Percentiles rank a stretch among this genome's conserved stretches.
Evolutionary conservation across 2,329 filamentous ascomycete species (phyloP).

Genomic region (Chaetomium globosum): DNA sequence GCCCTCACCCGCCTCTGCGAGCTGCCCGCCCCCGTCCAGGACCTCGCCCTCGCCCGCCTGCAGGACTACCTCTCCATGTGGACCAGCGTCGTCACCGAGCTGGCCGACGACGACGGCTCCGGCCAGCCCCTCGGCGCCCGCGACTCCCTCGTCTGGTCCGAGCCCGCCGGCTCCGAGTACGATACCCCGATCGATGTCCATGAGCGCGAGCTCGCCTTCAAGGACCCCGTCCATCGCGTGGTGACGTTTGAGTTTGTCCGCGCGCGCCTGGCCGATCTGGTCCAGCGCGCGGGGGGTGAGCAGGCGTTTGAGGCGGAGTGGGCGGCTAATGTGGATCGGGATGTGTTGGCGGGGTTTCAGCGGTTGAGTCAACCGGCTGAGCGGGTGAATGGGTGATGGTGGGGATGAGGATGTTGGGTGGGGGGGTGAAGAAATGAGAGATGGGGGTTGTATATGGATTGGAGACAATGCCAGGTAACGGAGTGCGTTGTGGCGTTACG

Average conservation of each 20-base stretch:
- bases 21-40: slow-evolving; percentile 57
- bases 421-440: not conserved
- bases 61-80: slow-evolving; percentile 77
- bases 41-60: slow-evolving; percentile 61
- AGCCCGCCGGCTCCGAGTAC: slow-evolving; percentile 49
- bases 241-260: slow-evolving; percentile 66
- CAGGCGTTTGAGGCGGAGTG: slow-evolving; percentile 68
- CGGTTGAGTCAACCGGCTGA: slow-evolving; percentile 37
- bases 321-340: slow-evolving; percentile 73
- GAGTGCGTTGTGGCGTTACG: too few species aligned
- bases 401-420: not conserved
- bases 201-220: slow-evolving; percentile 56
- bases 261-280: slow-evolving; percentile 60
- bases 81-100: slow-evolving; percentile 68
- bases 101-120: slow-evolving; percentile 57
- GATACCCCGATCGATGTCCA: slow-evolving; percentile 59
- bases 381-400: not conserved
- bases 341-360: slow-evolving; percentile 68
- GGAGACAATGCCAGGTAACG: too few species aligned
- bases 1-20: slow-evolving; percentile 73
- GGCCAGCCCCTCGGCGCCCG: slow-evolving; percentile 30
- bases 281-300: slow-evolving; percentile 65
- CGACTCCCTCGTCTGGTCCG: slow-evolving; percentile 49
- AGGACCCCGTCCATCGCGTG: slow-evolving; percentile 69
- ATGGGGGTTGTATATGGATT: too few species aligned